Conservation (phyloP, 2,329 filamentous ascomycete species). For the Pseudocercospora cruenta region DNA sequence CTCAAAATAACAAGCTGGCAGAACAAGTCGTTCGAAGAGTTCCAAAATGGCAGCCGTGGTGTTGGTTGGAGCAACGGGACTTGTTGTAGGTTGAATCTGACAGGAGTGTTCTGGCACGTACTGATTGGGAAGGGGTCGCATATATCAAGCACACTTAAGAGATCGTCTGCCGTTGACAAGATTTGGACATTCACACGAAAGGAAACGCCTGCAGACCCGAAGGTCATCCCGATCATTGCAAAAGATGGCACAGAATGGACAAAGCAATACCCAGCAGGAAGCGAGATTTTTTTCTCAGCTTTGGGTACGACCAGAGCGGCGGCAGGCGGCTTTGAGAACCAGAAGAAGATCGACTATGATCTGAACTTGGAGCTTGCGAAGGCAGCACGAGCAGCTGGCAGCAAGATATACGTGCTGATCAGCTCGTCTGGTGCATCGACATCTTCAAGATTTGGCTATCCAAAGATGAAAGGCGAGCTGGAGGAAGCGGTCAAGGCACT, state of each 20-base stretch:
- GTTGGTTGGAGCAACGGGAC: background rate
- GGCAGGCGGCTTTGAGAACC: conserved; percentile 41
- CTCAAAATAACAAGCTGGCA: no score
- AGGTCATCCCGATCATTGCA: background rate
- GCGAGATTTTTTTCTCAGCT: conserved; percentile 27
- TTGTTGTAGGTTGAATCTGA: background rate
- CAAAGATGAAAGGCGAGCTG: conserved; percentile 44
- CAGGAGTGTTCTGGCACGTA: background rate
- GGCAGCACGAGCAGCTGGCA: conserved; percentile 42
- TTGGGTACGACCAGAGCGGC: conserved; percentile 41
- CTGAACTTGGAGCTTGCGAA: conserved; percentile 41
- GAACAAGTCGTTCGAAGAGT: no score
- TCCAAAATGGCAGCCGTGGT: background rate
- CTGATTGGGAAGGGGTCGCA: background rate
- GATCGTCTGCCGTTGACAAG: background rate
- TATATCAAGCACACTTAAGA: background rate
- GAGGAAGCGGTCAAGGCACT: conserved; percentile 43
- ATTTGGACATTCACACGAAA: background rate
- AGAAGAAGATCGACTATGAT: conserved; percentile 46
- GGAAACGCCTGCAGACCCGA: background rate
- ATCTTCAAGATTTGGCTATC: conserved; percentile 31
- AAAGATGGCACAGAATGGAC: background rate
- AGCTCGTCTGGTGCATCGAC: conserved; percentile 40
- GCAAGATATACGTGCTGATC: conserved; percentile 42
- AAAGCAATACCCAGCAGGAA: background rate